phyloP scores from a whole-genome alignment of 164 flowering plant genomes.

The Berberis thunbergii region DNA sequence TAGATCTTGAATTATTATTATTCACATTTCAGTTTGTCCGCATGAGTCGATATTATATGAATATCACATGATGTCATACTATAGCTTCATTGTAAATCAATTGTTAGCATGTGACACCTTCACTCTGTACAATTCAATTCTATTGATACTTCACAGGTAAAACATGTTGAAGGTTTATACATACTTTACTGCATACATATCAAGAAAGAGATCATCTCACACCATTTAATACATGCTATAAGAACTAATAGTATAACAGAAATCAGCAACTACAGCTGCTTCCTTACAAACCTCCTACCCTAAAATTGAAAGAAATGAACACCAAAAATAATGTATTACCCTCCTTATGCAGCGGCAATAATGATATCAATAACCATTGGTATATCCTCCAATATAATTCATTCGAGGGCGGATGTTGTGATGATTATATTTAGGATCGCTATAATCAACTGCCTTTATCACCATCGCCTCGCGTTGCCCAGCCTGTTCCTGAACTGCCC shows the following conservation, averaged over 20 bases:
- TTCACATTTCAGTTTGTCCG: too few species aligned
- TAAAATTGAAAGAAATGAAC: conserved; percentile 6
- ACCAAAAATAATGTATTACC: not conserved
- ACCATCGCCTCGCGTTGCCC: conserved; percentile 31
- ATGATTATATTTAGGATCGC: conserved; percentile 34
- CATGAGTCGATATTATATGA: too few species aligned
- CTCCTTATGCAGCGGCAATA: not conserved
- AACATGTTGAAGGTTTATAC: too few species aligned
- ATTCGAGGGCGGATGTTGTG: conserved; percentile 40
- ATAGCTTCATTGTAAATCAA: too few species aligned
- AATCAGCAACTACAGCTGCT: conserved; percentile 4
- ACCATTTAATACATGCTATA: not conserved
- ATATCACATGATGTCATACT: too few species aligned
- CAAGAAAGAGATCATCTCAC: not conserved
- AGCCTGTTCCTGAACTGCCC: conserved; percentile 78
- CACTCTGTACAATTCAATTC: too few species aligned
- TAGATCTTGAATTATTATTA: too few species aligned
- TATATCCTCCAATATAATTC: conserved; percentile 35
- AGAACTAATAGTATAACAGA: not conserved
- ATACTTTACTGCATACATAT: not conserved
- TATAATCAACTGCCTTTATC: conserved; percentile 58
- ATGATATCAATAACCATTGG: conserved; percentile 21
- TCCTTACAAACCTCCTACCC: conserved; percentile 6
- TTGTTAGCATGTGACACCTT: too few species aligned
- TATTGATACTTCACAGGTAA: too few species aligned